Percentiles rank a stretch among this genome's conserved stretches.
Conservation (phyloP, 2,329 filamentous ascomycete species). For the Diplodia intermedia region DNA sequence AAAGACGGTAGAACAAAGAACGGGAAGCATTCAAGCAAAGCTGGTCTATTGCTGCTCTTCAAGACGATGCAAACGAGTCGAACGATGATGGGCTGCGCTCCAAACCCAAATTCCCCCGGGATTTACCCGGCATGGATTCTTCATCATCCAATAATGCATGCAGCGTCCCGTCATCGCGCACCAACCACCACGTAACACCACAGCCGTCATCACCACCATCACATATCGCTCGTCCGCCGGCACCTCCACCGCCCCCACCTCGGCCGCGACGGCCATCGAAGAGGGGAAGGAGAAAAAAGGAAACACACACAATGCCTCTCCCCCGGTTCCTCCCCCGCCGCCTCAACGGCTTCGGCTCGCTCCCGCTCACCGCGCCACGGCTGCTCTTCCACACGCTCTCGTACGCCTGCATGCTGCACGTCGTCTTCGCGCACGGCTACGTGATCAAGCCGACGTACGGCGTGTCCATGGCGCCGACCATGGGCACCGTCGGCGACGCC, state of each 20-base stretch:
- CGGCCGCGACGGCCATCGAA: background rate
- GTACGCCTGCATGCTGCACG: conserved; percentile 41
- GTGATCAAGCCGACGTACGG: conserved; percentile 68
- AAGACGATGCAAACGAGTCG: background rate
- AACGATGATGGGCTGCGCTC: background rate
- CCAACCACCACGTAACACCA: background rate
- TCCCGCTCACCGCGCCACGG: conserved; percentile 11
- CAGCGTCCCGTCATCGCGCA: background rate
- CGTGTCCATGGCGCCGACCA: conserved; percentile 88
- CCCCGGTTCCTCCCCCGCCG: conserved; percentile 24
- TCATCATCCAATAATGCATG: too few species aligned
- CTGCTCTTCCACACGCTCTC: conserved; percentile 28
- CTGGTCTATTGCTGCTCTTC: background rate
- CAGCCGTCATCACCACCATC: background rate
- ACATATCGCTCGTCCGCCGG: background rate
- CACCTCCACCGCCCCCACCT: too few species aligned
- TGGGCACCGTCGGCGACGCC: conserved; percentile 70
- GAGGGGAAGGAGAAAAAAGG: background rate
- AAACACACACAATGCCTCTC: conserved; percentile 38
- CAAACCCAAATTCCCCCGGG: background rate
- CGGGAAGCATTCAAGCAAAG: background rate
- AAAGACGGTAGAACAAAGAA: background rate
- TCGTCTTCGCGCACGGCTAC: conserved; percentile 62
- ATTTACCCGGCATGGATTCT: background rate
- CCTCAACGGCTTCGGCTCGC: conserved; percentile 2